Evolutionary conservation across 164 flowering plant species (phyloP), one percentile per base, ranked within the genome.

Genomic region (Aristolochia contorta): DNA sequence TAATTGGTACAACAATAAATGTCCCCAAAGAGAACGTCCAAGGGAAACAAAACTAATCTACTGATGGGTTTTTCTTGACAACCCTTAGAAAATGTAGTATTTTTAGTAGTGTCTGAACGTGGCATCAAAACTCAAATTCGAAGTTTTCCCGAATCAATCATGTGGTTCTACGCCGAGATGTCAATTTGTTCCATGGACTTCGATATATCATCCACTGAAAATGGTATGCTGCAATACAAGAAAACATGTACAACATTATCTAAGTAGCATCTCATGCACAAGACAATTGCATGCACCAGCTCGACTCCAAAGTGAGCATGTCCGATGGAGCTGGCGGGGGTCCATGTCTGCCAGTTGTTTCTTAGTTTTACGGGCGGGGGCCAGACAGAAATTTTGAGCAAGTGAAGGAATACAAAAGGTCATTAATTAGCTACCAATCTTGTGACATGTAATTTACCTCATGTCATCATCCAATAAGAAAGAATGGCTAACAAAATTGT

Each of bases 121-220:
- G 96, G 91, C 71, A 87, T 62, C 77, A 92, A 78, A 92, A 89
- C 68, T 85, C 86, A 67, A 92, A 92, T 43, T 91, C 96, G 12
- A 91, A 77, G 74, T 92, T 89, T 74, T 92, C 97, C 7, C 83
- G 96, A 65, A 92, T 87, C 48, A 89, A 82, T 10, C 93, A 86
- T 0, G 98, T 49, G 96, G 96, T 56, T 89, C 97, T 7, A 89
- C 69, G 66, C 89, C 97, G 84, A 63, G 32, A 90, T 81, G 71
- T 82, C 89, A 48, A 92, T 80, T 73, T 82, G 86, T 64, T 84
- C 91, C 88, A 85, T 87, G 16, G 98, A 89, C 81, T 92, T 92
- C 25, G 98, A 89, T 62, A 92, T 65, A 65, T 92, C 98, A 72
- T 89, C 96, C 30, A 87, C 96, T 24, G 94, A 87, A 68, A 92